phyloP scores from a whole-genome alignment of 306 rosid genomes.

The Quercus variabilis region DNA sequence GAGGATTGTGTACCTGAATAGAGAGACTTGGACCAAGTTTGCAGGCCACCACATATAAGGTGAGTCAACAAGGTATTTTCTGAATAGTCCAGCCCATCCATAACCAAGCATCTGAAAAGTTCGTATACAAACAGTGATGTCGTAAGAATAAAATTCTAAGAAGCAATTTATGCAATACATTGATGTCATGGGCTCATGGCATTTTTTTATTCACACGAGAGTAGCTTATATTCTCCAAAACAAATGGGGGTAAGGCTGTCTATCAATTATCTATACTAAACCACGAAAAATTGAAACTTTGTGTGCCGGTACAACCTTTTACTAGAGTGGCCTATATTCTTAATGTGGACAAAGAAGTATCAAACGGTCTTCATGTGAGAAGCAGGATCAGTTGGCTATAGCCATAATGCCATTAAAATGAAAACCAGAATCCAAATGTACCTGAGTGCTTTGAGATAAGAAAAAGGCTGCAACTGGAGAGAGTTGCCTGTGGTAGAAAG shows the following conservation, averaged over 20 bases:
- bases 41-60: constrained; percentile 99
- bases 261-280: too few species aligned
- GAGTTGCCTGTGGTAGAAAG: constrained; percentile 58
- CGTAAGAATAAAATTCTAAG: not conserved
- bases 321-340: too few species aligned
- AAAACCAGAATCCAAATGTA: not conserved
- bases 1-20: constrained; percentile 54
- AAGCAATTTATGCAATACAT: too few species aligned
- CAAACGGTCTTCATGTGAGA: not conserved
- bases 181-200: too few species aligned
- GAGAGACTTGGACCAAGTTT: constrained; percentile 81
- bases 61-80: constrained; percentile 79
- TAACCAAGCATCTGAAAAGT: constrained; percentile 80
- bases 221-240: too few species aligned
- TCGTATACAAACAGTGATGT: not conserved
- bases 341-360: too few species aligned
- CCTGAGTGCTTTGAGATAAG: constrained; percentile 80
- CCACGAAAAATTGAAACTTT: too few species aligned
- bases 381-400: not conserved
- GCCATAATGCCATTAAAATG: not conserved
- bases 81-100: constrained; percentile 96
- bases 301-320: too few species aligned
- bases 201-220: too few species aligned
- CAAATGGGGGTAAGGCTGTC: too few species aligned
- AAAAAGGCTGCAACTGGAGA: constrained; percentile 60